A percentile compares a stretch with the other conserved stretches of the same genome.
Conservation (phyloP, 139 green algal genomes). For the Chlamydomonas urium region DNA sequence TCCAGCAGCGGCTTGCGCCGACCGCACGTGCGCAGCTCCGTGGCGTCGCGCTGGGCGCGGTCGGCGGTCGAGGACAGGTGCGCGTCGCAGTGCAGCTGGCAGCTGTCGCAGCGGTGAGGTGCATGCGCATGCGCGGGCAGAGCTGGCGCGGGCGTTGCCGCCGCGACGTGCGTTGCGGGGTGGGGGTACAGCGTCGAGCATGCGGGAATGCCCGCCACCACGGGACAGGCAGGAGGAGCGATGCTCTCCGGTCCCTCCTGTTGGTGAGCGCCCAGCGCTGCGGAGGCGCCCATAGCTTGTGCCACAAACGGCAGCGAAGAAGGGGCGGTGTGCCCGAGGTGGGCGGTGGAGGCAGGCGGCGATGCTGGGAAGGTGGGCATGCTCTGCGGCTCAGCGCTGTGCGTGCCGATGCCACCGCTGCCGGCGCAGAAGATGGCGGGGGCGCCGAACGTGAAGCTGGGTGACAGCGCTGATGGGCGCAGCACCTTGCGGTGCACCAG, state of each 20-base stretch:
- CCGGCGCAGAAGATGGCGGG: constrained; percentile 81
- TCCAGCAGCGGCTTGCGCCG: constrained; percentile 21
- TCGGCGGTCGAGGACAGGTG: neutral
- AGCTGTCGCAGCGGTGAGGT: too few relatives aligned
- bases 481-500: constrained; percentile 72
- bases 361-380: too few relatives aligned
- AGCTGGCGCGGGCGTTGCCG: neutral
- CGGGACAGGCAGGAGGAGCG: too few relatives aligned
- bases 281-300: neutral
- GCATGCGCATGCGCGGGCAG: too few relatives aligned
- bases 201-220: too few relatives aligned
- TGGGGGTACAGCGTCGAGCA: too few relatives aligned
- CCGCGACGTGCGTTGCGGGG: too few relatives aligned
- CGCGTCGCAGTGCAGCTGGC: neutral
- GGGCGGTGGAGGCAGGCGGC: too few relatives aligned
- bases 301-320: constrained; percentile 1
- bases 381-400: too few relatives aligned
- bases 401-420: too few relatives aligned
- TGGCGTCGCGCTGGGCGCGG: neutral
- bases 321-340: too few relatives aligned
- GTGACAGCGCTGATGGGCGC: constrained; percentile 44
- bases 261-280: neutral
- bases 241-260: too few relatives aligned
- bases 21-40: neutral
- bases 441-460: constrained; percentile 89